phyloP scores from a whole-genome alignment of 768 basidiomycete genomes.

The Lanmaoa rubissima region DNA sequence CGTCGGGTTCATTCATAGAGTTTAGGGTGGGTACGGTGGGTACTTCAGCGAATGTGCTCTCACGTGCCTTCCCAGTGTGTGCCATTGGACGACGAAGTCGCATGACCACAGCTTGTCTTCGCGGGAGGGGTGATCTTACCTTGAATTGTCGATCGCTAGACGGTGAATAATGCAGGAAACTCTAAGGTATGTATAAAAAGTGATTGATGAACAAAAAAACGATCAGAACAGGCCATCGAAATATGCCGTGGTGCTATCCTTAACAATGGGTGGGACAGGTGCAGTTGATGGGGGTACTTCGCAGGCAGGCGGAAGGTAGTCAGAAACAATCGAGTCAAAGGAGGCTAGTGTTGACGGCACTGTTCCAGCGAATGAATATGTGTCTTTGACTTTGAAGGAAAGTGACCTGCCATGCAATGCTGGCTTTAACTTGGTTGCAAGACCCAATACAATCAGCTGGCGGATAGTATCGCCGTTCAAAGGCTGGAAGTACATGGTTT shows the following conservation, averaged over 20 bases:
- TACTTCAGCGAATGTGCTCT: not conserved
- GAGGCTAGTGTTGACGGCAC: slow-evolving; percentile 43
- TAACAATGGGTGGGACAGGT: slow-evolving; percentile 12
- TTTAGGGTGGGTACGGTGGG: slow-evolving; percentile 63
- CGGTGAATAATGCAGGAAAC: not conserved
- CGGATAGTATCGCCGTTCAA: slow-evolving; percentile 67
- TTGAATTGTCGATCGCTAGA: not conserved
- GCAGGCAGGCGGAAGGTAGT: slow-evolving; percentile 55
- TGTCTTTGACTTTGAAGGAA: not conserved
- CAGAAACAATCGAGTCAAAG: slow-evolving; percentile 73
- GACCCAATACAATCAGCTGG: slow-evolving; percentile 56
- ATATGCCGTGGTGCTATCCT: slow-evolving; percentile 35
- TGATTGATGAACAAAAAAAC: not conserved
- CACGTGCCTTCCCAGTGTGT: slow-evolving; percentile 24
- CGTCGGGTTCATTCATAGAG: slow-evolving; percentile 74
- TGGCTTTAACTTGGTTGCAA: slow-evolving; percentile 56
- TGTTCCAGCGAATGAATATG: slow-evolving; percentile 25
- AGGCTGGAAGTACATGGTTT: slow-evolving; percentile 30
- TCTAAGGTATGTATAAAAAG: slow-evolving; percentile 21
- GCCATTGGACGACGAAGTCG: slow-evolving; percentile 32
- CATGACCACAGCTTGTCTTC: slow-evolving; percentile 5
- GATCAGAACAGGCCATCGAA: slow-evolving; percentile 42
- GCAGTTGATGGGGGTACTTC: slow-evolving; percentile 16
- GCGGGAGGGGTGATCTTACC: not conserved
- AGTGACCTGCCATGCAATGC: slow-evolving; percentile 41